phyloP scores from a whole-genome alignment of 1,284 basidiomycete genomes.

The Sanghuangporus baumii region DNA sequence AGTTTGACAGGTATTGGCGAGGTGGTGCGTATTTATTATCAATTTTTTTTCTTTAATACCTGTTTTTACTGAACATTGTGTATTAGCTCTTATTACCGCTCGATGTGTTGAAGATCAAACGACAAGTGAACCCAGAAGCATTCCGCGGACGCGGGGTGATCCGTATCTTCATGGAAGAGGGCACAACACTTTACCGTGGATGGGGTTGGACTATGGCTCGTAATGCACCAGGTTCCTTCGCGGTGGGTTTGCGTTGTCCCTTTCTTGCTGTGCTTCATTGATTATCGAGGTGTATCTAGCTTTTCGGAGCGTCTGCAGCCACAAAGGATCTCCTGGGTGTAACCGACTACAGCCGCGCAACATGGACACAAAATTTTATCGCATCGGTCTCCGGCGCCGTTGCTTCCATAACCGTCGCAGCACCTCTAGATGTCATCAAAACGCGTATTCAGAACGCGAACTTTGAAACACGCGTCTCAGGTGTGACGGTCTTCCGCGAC shows the following conservation, averaged over 20 bases:
- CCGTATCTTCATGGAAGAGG: constrained; percentile 90
- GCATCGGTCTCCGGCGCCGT: constrained; percentile 93
- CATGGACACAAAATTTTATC: constrained; percentile 94
- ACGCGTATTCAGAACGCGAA: constrained; percentile 98
- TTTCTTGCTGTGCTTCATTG: not conserved
- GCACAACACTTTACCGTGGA: constrained; percentile 87
- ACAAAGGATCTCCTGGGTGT: constrained; percentile 93
- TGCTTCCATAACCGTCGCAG: constrained; percentile 93
- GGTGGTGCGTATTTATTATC: constrained; percentile 56
- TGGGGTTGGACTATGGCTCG: constrained; percentile 99
- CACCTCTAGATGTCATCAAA: constrained; percentile 95
- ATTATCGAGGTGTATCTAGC: constrained; percentile 39
- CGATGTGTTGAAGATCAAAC: constrained; percentile 97
- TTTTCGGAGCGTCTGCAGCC: constrained; percentile 93
- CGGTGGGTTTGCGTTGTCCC: constrained; percentile 47
- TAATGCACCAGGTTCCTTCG: constrained; percentile 95
- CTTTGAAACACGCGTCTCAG: constrained; percentile 89
- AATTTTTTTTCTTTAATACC: not conserved
- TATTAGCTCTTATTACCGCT: constrained; percentile 82
- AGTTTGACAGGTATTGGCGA: constrained; percentile 95
- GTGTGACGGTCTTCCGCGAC: constrained; percentile 83
- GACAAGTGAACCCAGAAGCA: constrained; percentile 95
- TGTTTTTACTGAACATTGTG: not conserved
- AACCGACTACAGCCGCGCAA: constrained; percentile 86
- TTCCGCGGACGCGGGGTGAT: constrained; percentile 90